A percentile compares a stretch with the other conserved stretches of the same genome.
Evolutionary conservation across 2,329 filamentous ascomycete genomes (phyloP).

Genomic region (Anisogramma anomala): DNA sequence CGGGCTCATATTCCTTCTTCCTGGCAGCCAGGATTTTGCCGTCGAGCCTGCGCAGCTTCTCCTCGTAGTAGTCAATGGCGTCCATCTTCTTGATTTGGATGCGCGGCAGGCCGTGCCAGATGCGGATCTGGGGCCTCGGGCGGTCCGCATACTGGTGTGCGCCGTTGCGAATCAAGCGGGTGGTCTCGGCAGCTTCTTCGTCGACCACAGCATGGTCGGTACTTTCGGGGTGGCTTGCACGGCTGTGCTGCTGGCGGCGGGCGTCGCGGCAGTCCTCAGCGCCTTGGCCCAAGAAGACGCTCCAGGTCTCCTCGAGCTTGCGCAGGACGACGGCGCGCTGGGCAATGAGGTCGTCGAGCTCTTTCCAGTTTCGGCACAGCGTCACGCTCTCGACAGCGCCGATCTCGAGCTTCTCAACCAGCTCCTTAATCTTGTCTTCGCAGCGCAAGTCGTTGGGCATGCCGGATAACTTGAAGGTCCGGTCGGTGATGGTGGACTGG

Average conservation of each 20-base stretch:
- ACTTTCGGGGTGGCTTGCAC: constrained; percentile 12
- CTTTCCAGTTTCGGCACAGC: constrained; percentile 76
- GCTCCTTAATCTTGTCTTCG: constrained; percentile 71
- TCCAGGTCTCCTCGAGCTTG: constrained; percentile 75
- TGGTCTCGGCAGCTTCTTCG: constrained; percentile 31
- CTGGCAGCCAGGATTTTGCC: constrained; percentile 60
- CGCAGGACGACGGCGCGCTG: constrained; percentile 54
- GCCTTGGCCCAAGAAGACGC: constrained; percentile 55
- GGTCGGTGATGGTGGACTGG: constrained; percentile 90
- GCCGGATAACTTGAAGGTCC: constrained; percentile 82
- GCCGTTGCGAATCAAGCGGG: constrained; percentile 16
- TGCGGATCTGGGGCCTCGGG: constrained; percentile 53
- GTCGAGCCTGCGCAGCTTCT: constrained; percentile 68
- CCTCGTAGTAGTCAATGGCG: constrained; percentile 88
- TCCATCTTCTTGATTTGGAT: constrained; percentile 65
- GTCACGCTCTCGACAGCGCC: constrained; percentile 83
- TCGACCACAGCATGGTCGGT: constrained; percentile 25
- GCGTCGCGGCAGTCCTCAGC: constrained; percentile 22
- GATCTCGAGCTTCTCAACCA: constrained; percentile 79
- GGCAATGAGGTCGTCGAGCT: constrained; percentile 63
- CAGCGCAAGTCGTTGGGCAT: constrained; percentile 70
- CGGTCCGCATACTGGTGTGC: constrained; percentile 33
- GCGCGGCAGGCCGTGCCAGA: constrained; percentile 70
- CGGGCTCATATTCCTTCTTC: constrained; percentile 63
- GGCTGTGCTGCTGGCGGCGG: not conserved